Percentiles rank a stretch among this genome's conserved stretches.
phyloP scores from a whole-genome alignment of 495 filamentous ascomycete species.

The Astrocystis sublimbata region DNA sequence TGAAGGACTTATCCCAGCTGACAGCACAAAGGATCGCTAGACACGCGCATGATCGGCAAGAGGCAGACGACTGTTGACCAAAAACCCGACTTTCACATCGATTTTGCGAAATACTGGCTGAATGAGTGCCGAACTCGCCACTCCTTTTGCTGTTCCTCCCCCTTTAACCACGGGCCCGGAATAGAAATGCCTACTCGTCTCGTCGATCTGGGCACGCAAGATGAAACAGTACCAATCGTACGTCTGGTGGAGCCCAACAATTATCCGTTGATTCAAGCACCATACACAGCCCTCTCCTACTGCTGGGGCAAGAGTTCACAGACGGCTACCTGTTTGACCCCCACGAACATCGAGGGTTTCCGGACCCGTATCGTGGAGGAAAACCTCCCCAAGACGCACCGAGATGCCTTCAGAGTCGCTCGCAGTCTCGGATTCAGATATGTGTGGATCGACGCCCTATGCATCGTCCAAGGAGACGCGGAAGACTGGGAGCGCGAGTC shows the following conservation, averaged over 20 bases:
- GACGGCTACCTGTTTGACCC: constrained; percentile 4
- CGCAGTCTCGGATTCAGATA: constrained; percentile 27
- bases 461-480: constrained; percentile 36
- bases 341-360: neutral
- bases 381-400: constrained; percentile 25
- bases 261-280: neutral
- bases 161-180: neutral
- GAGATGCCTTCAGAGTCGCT: constrained; percentile 28
- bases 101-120: neutral
- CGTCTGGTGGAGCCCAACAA: neutral
- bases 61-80: neutral
- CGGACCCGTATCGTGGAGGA: neutral
- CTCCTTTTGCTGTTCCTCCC: neutral
- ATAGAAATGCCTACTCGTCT: constrained; percentile 1
- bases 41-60: neutral
- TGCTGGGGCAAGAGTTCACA: constrained; percentile 20
- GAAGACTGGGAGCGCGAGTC: constrained; percentile 15
- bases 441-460: constrained; percentile 39
- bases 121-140: neutral
- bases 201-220: neutral
- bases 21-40: neutral
- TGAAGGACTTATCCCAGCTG: neutral
- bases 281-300: constrained; percentile 28
- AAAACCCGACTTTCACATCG: neutral
- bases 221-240: neutral